Base-by-base conservation (phyloP, 805 yeast genomes). In the Starmerella lactis-condensi region DNA sequence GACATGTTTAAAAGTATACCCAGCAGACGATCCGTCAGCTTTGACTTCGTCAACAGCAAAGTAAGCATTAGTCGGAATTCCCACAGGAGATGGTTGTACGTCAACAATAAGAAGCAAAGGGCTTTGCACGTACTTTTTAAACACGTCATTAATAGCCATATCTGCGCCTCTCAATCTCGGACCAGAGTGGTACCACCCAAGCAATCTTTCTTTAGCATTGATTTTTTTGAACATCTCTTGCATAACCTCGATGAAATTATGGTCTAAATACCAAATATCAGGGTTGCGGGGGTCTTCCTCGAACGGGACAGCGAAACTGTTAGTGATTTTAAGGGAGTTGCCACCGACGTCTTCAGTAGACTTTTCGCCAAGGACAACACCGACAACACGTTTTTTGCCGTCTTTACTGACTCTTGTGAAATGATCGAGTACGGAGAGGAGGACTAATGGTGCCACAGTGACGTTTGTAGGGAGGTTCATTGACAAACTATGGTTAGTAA, bases 101-200 rank as follows among this genome's bases (percentile, higher is more conserved):
- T 89, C 94, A 23, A 89, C 93, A 48, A 91, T 76, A 46, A 89
- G 65, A 41, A 85, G 61, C 31, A 91, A 59, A 4, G 96, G 95
- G 38, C 75, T 70, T 4, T 72, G 57, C 0, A 83, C 70, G 53
- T 82, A 85, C 44, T 69, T 72, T 52, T 75, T 82, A 61, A 89
- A 82, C 32, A 75, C 57, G 42, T 89, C 94, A 52, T 85, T 85
- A 48, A 89, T 89, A 51, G 76, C 78, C 40, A 89, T 61, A 51
- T 89, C 99, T 11, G 91, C 74, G 2, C 83, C 67, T 45, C 70
- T 72, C 42, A 91, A 65, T 53, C 82, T 82, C 13, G 96, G 95
- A 4, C 98, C 99, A 6, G 93, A 75, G 55, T 89, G 99, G 53
- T 89, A 89, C 99, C 99, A 89, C n/a, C 99, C 99, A 51, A 89